These are phyloP conservation scores for Paramecium sonneborni DNA, from an alignment of 73 alveolate species.

Conservation along the genomic window DNA sequence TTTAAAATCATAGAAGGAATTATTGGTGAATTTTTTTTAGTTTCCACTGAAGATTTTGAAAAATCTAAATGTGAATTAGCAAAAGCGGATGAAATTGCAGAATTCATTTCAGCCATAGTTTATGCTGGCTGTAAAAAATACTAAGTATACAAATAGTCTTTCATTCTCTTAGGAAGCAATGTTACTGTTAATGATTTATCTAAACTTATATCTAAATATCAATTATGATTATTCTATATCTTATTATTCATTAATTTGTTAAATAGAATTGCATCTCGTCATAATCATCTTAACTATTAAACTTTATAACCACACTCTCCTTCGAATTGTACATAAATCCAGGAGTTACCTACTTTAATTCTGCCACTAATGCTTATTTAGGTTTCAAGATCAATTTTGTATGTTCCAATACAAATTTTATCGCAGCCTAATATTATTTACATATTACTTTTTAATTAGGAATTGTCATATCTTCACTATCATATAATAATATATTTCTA, in stretches of 20 bases:
- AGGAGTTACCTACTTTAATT: background rate
- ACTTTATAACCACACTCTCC: background rate
- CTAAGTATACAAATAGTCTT: background rate
- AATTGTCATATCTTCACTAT: constrained; percentile 16
- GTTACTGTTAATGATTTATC: background rate
- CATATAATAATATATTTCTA: constrained; percentile 9
- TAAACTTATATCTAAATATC: background rate
- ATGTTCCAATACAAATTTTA: constrained; percentile 14
- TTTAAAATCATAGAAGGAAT: background rate
- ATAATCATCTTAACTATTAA: background rate
- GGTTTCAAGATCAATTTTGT: background rate
- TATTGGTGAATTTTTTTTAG: background rate
- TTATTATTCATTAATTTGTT: background rate
- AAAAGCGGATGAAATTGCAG: background rate
- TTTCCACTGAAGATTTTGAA: background rate
- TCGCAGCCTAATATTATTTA: background rate
- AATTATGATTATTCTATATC: background rate
- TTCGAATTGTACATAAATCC: background rate
- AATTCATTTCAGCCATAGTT: constrained; percentile 25
- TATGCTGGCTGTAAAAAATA: constrained; percentile 7
- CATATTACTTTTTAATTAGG: background rate
- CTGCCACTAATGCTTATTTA: background rate
- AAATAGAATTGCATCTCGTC: constrained; percentile 24
- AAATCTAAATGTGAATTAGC: background rate
- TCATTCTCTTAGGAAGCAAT: constrained; percentile 13